Evolutionary conservation across 441 rosid genomes (phyloP), one percentile per base, ranked within the genome.

Genomic region (Pelargonium cotyledonis): DNA sequence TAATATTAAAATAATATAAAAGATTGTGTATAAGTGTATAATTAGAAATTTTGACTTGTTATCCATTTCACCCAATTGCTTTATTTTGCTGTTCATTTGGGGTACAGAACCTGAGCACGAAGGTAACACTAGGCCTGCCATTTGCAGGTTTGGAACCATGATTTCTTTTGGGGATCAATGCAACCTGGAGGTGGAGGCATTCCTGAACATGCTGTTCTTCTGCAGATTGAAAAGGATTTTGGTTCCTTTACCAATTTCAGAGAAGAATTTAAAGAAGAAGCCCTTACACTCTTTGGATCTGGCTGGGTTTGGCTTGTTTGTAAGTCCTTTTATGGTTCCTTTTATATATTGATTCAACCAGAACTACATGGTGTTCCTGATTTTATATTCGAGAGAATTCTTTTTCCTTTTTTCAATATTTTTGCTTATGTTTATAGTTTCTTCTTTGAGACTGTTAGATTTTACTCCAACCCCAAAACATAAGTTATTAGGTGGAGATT

Each of bases 91-190:
- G 47, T 46, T 47, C 66, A 8, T 35, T 57, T 46, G 35, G 58
- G 35, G 44, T 61, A 4, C 71, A 63, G 69, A 18, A n/a, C 9
- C 65, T 38, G 63, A 26, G 38, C 38, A 40, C 55, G 49, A 65
- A 51, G 63, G 38, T 60, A 31, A 21, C 12, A 58, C 10, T 61
- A 55, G 70, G 63, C 12, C 62, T 26, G 21, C 63, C 16, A 31
- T 65, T 77, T 19, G 70, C 77, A 90, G 98, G 91, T 89, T 29
- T 93, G 95, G 92, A 93, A 90, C 83, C 97, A 93, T 80, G 89
- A 90, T 72, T 93, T 90, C 83, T 93, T 93, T 69, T 93, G 98
- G 98, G 98, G 90, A 79, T 93, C 98, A 11, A 90, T 93, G 97
- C 92, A 88, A 82, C 98, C 97, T 70, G 92, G 91, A 57, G 98